These are phyloP conservation scores for Coemansia sp. DNA, from an alignment of 192 early-diverging fungal species.

Conservation along the genomic window DNA sequence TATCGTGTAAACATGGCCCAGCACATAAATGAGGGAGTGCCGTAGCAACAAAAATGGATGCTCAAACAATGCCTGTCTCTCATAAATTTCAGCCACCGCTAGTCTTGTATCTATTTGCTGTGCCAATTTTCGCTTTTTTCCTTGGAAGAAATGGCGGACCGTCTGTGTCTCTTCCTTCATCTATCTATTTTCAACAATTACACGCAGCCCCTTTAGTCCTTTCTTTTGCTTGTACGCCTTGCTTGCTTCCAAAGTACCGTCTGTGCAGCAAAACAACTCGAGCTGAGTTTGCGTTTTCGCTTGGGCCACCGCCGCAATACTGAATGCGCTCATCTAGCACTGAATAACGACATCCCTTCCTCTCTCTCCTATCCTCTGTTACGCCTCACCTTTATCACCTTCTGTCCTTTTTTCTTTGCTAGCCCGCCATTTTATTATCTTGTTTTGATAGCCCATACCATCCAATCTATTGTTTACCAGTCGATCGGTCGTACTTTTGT, in stretches of 20 bases:
- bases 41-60: neutral
- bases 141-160: neutral
- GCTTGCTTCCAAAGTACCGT: neutral
- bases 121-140: neutral
- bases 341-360: conserved; percentile 1
- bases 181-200: conserved; percentile 5
- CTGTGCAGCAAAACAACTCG: conserved; percentile 3
- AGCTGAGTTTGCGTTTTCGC: neutral
- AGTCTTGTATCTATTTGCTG: neutral
- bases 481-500: too few species aligned
- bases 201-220: neutral
- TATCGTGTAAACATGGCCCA: neutral
- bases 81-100: conserved; percentile 4
- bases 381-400: neutral
- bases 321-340: neutral
- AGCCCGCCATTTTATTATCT: neutral
- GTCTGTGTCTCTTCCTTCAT: neutral
- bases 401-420: too few species aligned
- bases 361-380: neutral
- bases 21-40: neutral
- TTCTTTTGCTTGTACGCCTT: neutral
- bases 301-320: neutral
- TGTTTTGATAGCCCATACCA: neutral
- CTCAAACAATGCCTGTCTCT: neutral
- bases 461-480: neutral